These are phyloP conservation scores for Wickerhamiella infanticola DNA, from an alignment of 1,139 yeast species.

Conservation along the genomic window DNA sequence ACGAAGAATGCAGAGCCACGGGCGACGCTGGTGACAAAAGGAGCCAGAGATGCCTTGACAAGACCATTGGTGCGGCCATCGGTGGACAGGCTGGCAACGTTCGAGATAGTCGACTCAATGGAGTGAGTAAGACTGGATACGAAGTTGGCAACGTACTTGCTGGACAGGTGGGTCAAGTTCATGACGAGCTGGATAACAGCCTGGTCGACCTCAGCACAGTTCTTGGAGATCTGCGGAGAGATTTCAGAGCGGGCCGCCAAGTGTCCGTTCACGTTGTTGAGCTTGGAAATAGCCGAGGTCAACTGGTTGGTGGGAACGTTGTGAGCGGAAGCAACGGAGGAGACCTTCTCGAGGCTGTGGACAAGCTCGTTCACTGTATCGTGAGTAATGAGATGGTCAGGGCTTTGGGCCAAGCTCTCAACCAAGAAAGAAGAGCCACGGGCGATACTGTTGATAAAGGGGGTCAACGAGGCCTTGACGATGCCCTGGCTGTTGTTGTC, in stretches of 20 bases:
- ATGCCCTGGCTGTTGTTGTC: not conserved
- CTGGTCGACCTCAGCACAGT: not conserved
- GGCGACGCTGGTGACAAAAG: not conserved
- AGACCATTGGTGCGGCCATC: not conserved
- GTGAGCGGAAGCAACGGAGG: not conserved
- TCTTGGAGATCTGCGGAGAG: not conserved
- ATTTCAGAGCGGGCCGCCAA: not conserved
- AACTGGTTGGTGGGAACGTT: not conserved
- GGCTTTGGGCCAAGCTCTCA: not conserved
- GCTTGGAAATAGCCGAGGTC: not conserved
- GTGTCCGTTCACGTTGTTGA: constrained; percentile 1
- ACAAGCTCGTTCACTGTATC: not conserved
- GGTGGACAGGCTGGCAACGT: not conserved
- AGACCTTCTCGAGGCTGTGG: not conserved
- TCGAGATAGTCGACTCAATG: not conserved
- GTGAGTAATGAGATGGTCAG: not conserved
- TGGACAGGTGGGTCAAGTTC: not conserved
- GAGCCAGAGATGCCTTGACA: not conserved
- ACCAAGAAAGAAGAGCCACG: not conserved
- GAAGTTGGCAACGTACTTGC: not conserved
- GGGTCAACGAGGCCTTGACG: not conserved
- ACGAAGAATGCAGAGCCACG: not conserved
- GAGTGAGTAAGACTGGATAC: not conserved
- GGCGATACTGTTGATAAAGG: not conserved
- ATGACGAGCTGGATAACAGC: not conserved